A percentile compares a stretch with the other conserved stretches of the same genome.
These are phyloP conservation scores for Carex scoparia DNA, from an alignment of 176 grass and related monocot species.

Conservation along the genomic window DNA sequence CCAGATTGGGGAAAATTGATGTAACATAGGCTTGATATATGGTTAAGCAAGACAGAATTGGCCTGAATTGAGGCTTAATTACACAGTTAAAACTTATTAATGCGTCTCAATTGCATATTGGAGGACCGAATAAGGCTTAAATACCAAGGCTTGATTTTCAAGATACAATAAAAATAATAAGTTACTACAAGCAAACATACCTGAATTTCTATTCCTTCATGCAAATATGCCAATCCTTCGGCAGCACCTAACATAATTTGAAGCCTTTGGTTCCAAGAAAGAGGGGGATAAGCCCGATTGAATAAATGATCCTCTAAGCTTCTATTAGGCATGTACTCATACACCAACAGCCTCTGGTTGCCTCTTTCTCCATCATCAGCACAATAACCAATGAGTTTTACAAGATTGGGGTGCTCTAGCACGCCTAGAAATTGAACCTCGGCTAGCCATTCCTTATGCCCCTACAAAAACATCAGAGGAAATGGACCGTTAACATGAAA, in stretches of 20 bases:
- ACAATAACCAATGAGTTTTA: slow-evolving; percentile 85
- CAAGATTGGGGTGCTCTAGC: slow-evolving; percentile 92
- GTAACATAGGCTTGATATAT: neutral
- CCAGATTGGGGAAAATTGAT: neutral
- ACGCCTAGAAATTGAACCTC: slow-evolving; percentile 96
- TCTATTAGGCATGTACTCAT: slow-evolving; percentile 88
- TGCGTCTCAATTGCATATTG: neutral
- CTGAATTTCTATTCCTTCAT: slow-evolving; percentile 83
- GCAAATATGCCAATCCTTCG: slow-evolving; percentile 76
- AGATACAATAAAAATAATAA: neutral
- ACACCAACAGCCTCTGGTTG: slow-evolving; percentile 68
- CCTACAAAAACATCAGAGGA: slow-evolving; percentile 28
- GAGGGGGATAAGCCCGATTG: slow-evolving; percentile 40
- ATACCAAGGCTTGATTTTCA: neutral
- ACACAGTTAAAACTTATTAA: neutral
- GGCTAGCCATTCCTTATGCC: slow-evolving; percentile 92
- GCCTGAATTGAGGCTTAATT: neutral
- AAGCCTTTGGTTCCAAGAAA: slow-evolving; percentile 77
- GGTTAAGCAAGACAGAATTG: neutral
- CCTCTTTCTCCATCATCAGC: slow-evolving; percentile 69
- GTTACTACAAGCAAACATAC: slow-evolving; percentile 22
- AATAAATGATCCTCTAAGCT: slow-evolving; percentile 96
- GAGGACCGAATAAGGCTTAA: neutral
- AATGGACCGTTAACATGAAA: neutral
- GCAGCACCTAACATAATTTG: slow-evolving; percentile 82